Conservation (phyloP, 441 rosid genomes). For the Gossypium trilobum region DNA sequence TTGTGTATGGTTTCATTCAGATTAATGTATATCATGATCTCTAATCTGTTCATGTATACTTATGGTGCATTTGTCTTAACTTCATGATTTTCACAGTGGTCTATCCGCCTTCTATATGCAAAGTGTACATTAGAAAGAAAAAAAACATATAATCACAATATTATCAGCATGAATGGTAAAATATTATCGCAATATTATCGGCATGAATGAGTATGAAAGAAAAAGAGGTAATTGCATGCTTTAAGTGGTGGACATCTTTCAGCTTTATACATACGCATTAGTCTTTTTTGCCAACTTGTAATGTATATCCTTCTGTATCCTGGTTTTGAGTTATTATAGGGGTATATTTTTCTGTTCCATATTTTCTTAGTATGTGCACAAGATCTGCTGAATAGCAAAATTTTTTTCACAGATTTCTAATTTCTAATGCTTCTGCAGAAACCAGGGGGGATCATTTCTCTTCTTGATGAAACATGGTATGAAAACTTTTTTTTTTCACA, state of each 20-base stretch:
- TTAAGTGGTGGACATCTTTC: neutral
- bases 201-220: neutral
- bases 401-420: constrained; percentile 18
- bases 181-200: neutral
- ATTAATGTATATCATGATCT: neutral
- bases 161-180: neutral
- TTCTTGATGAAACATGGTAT: constrained; percentile 81
- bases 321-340: constrained; percentile 15
- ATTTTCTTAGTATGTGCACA: constrained; percentile 7
- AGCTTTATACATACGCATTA: neutral
- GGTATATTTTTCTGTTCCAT: constrained; percentile 7
- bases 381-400: constrained; percentile 16
- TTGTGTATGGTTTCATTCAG: neutral
- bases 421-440: constrained; percentile 41
- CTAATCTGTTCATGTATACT: neutral
- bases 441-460: constrained; percentile 64
- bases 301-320: constrained; percentile 11
- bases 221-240: neutral
- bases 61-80: neutral
- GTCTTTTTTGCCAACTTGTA: neutral
- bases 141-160: neutral
- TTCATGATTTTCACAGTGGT: neutral
- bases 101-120: neutral
- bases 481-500: constrained; percentile 7
- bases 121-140: neutral